phyloP scores from a whole-genome alignment of 352 stramenopile species.

The Pythium periplocum region DNA sequence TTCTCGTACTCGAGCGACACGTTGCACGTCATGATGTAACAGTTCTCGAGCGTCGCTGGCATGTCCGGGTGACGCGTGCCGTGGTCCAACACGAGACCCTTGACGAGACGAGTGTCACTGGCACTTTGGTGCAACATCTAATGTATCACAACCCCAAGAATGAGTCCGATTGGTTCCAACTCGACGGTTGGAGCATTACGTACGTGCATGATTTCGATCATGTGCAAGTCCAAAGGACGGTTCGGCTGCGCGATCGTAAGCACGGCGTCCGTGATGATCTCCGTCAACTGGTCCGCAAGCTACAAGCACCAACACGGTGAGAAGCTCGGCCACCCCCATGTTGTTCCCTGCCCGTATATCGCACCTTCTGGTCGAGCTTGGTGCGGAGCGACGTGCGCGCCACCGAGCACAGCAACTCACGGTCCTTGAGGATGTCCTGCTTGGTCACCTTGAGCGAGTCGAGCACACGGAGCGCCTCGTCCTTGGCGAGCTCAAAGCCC shows the following conservation, averaged over 20 bases:
- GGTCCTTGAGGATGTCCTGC: conserved; percentile 87
- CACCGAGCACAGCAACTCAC: conserved; percentile 93
- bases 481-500: conserved; percentile 96
- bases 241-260: conserved; percentile 88
- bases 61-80: conserved; percentile 98
- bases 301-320: too few relatives aligned
- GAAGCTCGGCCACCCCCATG: too few relatives aligned
- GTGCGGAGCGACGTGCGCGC: conserved; percentile 96
- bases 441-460: conserved; percentile 88
- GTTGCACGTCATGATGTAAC: conserved; percentile 99
- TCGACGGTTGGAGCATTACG: conserved; percentile 9
- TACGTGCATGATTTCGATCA: conserved; percentile 99
- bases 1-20: conserved; percentile 99
- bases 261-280: conserved; percentile 97
- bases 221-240: conserved; percentile 95
- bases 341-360: too few relatives aligned
- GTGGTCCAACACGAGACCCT: conserved; percentile 98
- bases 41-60: conserved; percentile 95
- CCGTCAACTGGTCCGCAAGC: conserved; percentile 90
- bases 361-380: conserved; percentile 92
- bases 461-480: conserved; percentile 93
- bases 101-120: conserved; percentile 92
- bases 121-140: conserved; percentile 96
- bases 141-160: background rate
- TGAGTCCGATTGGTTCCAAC: too few relatives aligned